Conservation (phyloP, 495 filamentous ascomycete species). For the Lasiosphaeris hirsuta region DNA sequence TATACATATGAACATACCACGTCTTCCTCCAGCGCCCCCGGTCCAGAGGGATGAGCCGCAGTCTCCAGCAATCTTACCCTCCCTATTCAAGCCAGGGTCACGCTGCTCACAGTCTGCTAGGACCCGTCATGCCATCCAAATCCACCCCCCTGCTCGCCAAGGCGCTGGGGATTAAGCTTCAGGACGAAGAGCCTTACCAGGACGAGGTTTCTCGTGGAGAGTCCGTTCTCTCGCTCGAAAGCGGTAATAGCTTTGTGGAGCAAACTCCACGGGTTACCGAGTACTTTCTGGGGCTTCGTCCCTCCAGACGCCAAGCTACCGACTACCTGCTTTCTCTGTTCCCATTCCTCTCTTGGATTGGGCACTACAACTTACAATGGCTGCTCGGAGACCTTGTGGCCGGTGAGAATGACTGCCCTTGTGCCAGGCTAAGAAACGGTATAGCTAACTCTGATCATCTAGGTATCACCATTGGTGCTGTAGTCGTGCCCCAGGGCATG, state of each 20-base stretch:
- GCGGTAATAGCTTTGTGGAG: conserved; percentile 79
- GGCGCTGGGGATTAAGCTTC: conserved; percentile 80
- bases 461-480: conserved; percentile 92
- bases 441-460: conserved; percentile 14
- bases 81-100: neutral
- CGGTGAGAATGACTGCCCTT: conserved; percentile 50
- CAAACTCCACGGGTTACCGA: conserved; percentile 71
- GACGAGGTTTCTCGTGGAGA: conserved; percentile 65
- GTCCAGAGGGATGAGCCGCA: no score
- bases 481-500: conserved; percentile 97
- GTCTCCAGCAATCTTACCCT: neutral
- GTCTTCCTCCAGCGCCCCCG: no score
- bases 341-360: conserved; percentile 86
- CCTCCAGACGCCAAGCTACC: conserved; percentile 49
- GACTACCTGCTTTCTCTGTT: conserved; percentile 70
- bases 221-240: conserved; percentile 72
- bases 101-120: neutral
- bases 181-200: conserved; percentile 55
- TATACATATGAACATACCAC: no score
- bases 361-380: conserved; percentile 86
- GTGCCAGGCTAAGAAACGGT: neutral
- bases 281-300: conserved; percentile 63
- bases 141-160: conserved; percentile 74
- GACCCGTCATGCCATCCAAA: conserved; percentile 42
- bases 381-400: conserved; percentile 84